These are phyloP conservation scores for Saccharomycopsis lassenensis DNA, from an alignment of 805 yeast species.

Conservation along the genomic window DNA sequence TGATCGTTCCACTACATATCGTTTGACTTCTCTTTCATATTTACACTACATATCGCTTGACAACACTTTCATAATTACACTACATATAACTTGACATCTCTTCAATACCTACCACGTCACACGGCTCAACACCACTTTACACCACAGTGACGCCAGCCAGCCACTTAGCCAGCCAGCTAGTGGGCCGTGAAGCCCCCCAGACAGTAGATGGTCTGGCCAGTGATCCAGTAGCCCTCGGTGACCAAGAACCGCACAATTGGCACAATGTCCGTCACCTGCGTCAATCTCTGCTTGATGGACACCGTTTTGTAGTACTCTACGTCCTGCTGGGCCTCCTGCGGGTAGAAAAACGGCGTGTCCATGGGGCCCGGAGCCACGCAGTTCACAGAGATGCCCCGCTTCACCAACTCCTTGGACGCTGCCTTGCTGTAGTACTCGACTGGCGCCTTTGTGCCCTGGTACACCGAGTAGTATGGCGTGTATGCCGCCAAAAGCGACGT, in stretches of 20 bases:
- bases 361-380: conserved; percentile 57
- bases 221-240: conserved; percentile 59
- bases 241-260: conserved; percentile 52
- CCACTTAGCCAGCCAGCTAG: too few relatives aligned
- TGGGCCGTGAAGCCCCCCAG: conserved; percentile 60
- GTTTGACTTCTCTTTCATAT: too few relatives aligned
- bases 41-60: too few relatives aligned
- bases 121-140: too few relatives aligned
- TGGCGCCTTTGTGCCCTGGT: conserved; percentile 48
- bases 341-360: conserved; percentile 57
- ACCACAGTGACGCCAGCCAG: too few relatives aligned
- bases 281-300: conserved; percentile 38
- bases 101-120: too few relatives aligned
- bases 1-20: too few relatives aligned
- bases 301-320: conserved; percentile 46
- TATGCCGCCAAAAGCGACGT: conserved; percentile 60
- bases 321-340: conserved; percentile 43
- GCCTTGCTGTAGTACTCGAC: conserved; percentile 44
- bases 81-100: too few relatives aligned
- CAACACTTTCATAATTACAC: too few relatives aligned
- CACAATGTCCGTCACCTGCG: conserved; percentile 49
- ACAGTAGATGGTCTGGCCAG: conserved; percentile 58
- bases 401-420: conserved; percentile 42
- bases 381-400: conserved; percentile 38
- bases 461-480: conserved; percentile 39